Conservation (phyloP, 2,329 filamentous ascomycete species). For the Helotiales sp. region DNA sequence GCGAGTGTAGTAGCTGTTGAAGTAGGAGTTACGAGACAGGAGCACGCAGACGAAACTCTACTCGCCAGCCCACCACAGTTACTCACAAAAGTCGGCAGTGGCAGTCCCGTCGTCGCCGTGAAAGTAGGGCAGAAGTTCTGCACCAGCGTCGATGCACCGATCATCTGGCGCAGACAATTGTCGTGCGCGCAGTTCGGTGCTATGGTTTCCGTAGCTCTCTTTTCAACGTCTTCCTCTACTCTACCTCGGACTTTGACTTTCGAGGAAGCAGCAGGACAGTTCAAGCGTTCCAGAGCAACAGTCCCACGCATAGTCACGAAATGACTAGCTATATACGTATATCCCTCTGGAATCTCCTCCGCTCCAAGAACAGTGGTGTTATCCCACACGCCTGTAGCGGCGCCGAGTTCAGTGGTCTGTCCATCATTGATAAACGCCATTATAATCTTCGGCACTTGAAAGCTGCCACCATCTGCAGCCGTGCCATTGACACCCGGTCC, state of each 20-base stretch:
- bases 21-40: conserved; percentile 1
- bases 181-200: conserved; percentile 13
- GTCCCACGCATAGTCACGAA: conserved; percentile 69
- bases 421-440: conserved; percentile 70
- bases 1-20: background rate
- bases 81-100: background rate
- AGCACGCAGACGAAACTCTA: conserved; percentile 9
- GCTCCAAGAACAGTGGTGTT: conserved; percentile 48
- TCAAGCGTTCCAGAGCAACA: conserved; percentile 66
- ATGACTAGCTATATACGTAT: conserved; percentile 59
- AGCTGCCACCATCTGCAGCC: conserved; percentile 51
- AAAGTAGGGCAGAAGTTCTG: conserved; percentile 3
- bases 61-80: background rate
- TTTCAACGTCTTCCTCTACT: background rate
- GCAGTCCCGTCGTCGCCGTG: background rate
- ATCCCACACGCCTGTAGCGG: conserved; percentile 66
- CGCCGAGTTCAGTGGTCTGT: conserved; percentile 65
- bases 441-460: conserved; percentile 60
- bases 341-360: conserved; percentile 51
- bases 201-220: conserved; percentile 3
- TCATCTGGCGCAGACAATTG: conserved; percentile 6
- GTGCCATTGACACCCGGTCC: conserved; percentile 57
- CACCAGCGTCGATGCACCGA: background rate
- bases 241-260: background rate
- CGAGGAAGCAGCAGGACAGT: conserved; percentile 47